Base-by-base conservation (phyloP, 129 eudicot species). In the Gnaphalium uliginosum region DNA sequence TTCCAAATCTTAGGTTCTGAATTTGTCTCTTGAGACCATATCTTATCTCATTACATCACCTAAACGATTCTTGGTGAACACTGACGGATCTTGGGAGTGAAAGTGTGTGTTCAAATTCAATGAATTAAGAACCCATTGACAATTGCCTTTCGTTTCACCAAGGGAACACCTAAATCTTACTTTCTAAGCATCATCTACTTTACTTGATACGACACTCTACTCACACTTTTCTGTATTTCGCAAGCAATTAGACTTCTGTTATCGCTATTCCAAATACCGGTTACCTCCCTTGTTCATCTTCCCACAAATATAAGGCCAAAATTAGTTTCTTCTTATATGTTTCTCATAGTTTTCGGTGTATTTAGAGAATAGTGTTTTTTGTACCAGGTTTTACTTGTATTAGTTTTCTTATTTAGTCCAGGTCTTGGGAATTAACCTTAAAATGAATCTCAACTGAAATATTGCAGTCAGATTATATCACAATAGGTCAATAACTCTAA, bases 211-310 rank as follows among this genome's bases (percentile, higher is more conserved):
- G 24, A 39, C 58, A 66, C 74, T 27, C 79, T 18, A 6, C 66
- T 72, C 51, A 72, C 65, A 72, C 54, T 63, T 41, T 60, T 74
- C 26, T 25, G 2, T 60, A 37, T 27, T 41, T 74, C 63, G 60
- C 77, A 62, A 71, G 66, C 77, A 72, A 79, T 51, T 62, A 53
- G 66, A 79, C 75, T 79, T 79, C 0, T 74, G 76, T 70, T 77
- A 76, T 26, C 23, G 29, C 54, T 48, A 57, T 33, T 37, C 43
- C 27, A 25, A 50, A 33, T 50, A n/a, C 75, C 22, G 9, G 23
- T 68, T 68, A 6, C 56, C 56, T 15, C 5, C 56, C 37, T 33
- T 33, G 4, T 32, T 37, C 43, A 51, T n/a, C n/a, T 51, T 13
- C 58, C 58, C 22, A 51, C 58, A 51, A 51, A 18, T 3, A 15